These are phyloP conservation scores for Leptomonas pyrrhocoris DNA, from an alignment of 208 protist species.

Conservation along the genomic window DNA sequence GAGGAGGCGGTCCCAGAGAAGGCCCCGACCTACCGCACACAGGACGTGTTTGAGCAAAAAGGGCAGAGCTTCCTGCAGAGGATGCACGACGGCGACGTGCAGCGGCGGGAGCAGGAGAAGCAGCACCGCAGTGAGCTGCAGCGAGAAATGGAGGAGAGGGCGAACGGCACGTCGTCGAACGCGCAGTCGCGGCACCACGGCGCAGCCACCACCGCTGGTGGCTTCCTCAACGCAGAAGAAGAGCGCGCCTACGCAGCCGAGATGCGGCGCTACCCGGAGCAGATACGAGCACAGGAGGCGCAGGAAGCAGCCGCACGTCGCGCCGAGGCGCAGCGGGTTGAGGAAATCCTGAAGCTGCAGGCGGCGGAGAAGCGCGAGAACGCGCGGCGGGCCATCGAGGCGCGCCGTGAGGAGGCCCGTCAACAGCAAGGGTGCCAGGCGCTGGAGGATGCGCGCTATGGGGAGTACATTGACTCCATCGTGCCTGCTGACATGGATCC, in stretches of 20 bases:
- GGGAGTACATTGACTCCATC: constrained; percentile 64
- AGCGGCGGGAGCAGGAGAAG: constrained; percentile 17
- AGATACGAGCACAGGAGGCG: constrained; percentile 48
- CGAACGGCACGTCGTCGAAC: not conserved
- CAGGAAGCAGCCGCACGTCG: constrained; percentile 39
- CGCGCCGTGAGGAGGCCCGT: constrained; percentile 40
- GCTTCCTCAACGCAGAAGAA: constrained; percentile 70
- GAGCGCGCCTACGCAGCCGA: constrained; percentile 61
- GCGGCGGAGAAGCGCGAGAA: constrained; percentile 72
- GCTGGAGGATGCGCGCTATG: constrained; percentile 61
- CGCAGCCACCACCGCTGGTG: constrained; percentile 50
- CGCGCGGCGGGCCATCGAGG: constrained; percentile 38
- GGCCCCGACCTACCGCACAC: constrained; percentile 60
- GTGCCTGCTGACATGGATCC: constrained; percentile 68
- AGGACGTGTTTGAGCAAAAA: constrained; percentile 72
- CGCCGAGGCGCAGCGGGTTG: constrained; percentile 44
- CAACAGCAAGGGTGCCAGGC: constrained; percentile 38
- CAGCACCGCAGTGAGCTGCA: constrained; percentile 18
- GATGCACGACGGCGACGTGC: constrained; percentile 42
- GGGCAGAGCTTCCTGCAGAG: constrained; percentile 53
- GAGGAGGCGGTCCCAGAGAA: constrained; percentile 21
- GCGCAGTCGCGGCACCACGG: constrained; percentile 9
- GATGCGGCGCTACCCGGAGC: constrained; percentile 62
- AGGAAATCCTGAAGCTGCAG: constrained; percentile 65
- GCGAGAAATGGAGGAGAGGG: not conserved